These are phyloP conservation scores for Fraxinus sp. DNA, from an alignment of 305 asterid genomes.

Conservation along the genomic window DNA sequence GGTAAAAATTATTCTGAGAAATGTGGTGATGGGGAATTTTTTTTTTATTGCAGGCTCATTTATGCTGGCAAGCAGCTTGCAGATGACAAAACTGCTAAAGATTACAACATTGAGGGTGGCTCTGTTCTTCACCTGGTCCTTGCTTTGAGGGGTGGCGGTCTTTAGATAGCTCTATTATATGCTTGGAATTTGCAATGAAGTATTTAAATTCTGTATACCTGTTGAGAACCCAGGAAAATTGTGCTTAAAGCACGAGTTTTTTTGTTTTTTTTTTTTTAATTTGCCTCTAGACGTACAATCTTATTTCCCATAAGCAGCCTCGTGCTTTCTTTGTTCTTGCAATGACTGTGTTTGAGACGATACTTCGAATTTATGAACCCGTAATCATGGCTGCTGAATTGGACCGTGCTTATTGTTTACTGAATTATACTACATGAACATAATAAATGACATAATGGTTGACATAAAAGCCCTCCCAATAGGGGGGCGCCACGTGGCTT, in stretches of 20 bases:
- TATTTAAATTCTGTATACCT: not conserved
- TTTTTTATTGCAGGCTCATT: constrained; percentile 55
- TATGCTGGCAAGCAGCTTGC: constrained; percentile 89
- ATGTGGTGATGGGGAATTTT: not conserved
- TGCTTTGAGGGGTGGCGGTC: constrained; percentile 70
- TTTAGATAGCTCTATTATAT: constrained; percentile 18
- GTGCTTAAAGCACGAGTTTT: not conserved
- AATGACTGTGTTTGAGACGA: not conserved
- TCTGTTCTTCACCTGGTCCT: constrained; percentile 87
- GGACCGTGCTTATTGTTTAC: not conserved
- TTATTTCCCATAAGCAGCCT: not conserved
- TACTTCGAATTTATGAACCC: not conserved
- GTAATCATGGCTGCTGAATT: not conserved
- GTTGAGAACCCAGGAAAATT: not conserved
- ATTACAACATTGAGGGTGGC: constrained; percentile 87
- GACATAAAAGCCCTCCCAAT: too few relatives aligned
- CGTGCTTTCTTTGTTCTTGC: not conserved
- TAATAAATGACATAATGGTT: too few relatives aligned
- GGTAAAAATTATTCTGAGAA: not conserved
- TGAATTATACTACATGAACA: too few relatives aligned
- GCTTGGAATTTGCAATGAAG: constrained; percentile 9
- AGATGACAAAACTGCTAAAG: constrained; percentile 89
- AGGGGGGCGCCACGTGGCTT: too few relatives aligned
- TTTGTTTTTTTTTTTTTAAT: not conserved
- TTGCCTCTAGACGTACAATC: not conserved